A percentile compares a stretch with the other conserved stretches of the same genome.
Evolutionary conservation across 2,329 filamentous ascomycete species (phyloP).

Genomic region (Ascochyta rabiei): DNA sequence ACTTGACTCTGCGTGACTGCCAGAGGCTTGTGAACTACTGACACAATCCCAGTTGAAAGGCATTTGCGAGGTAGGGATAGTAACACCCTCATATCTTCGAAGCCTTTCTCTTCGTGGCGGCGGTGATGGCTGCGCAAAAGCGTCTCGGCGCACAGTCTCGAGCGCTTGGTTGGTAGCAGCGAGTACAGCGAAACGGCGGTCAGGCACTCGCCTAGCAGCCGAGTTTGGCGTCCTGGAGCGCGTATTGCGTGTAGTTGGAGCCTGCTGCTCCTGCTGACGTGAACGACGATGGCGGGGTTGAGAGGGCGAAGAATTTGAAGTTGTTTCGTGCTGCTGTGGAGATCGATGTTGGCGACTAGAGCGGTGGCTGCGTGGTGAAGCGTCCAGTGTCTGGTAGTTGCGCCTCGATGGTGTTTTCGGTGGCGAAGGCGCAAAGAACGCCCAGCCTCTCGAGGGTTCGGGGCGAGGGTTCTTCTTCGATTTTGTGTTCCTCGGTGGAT

Average conservation of each 20-base stretch:
- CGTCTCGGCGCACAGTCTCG: conserved; percentile 44
- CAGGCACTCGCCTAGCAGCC: conserved; percentile 40
- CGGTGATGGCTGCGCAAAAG: conserved; percentile 43
- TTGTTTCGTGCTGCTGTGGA: conserved; percentile 15
- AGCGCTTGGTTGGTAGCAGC: conserved; percentile 47
- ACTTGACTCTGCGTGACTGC: conserved; percentile 31
- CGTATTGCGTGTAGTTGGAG: conserved; percentile 29
- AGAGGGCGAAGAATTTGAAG: conserved; percentile 28
- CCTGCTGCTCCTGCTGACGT: conserved; percentile 35
- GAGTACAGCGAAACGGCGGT: conserved; percentile 46
- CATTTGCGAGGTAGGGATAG: conserved; percentile 38
- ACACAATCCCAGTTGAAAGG: conserved; percentile 48
- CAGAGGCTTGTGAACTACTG: conserved; percentile 43
- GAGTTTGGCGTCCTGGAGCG: conserved; percentile 44
- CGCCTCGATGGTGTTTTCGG: conserved; percentile 34
- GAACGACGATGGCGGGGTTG: conserved; percentile 36
- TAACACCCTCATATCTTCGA: conserved; percentile 40
- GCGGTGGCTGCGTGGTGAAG: conserved; percentile 38
- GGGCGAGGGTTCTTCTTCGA: conserved; percentile 37
- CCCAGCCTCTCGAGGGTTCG: conserved; percentile 37
- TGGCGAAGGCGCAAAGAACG: conserved; percentile 39
- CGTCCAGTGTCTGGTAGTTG: conserved; percentile 37
- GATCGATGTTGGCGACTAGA: conserved; percentile 35
- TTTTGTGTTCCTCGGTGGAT: conserved; percentile 40
- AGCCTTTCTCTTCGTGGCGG: conserved; percentile 41